Base-by-base conservation (phyloP, 1,284 basidiomycete species). In the Caloboletus inedulis region DNA sequence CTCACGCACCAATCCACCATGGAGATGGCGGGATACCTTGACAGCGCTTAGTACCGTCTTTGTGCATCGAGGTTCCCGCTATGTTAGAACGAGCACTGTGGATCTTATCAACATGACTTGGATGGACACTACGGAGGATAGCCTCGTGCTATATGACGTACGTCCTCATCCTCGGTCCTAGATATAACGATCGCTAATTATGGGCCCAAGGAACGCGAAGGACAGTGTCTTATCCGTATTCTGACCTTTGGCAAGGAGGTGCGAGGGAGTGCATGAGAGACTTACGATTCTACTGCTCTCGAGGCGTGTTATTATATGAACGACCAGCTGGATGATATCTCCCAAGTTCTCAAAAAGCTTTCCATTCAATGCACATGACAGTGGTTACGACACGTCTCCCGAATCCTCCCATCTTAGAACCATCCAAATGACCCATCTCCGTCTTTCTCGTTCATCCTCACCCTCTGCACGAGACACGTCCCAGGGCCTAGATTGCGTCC, bases 361-460 rank as follows among this genome's bases (percentile, higher is more conserved):
- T 34, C 34, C 14, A 34, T 51, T 29, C 43, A 7, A 43, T 53
- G 52, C 18, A 37, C 25, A 49, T 47, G 39, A 37, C 19, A 18
- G 10, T 44, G 14, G 19, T 57, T 62, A 31, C 55, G 18, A 39
- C 36, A 30, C 18, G 18, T 43, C 19, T 23, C 29, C 27, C 12
- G 46, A 47, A 27, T 62, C 52, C 31, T 33, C 58, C 84, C 87
- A 86, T 56, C 71, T 79, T 42, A 88, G 59, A 47, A 74, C 65
- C 43, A 87, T 78, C 80, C 85, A 87, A 33, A 89, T 72, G 16
- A 89, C 73, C 86, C 87, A 89, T 27, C 76, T 69, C 55, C 86
- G 77, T 56, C 85, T 73, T 58, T 87, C 85, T 27, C 65, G 72
- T 44, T 87, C 85, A 35, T 84, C 81, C 55, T 87, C 84, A 2